A percentile compares a stretch with the other conserved stretches of the same genome.
These are phyloP conservation scores for Colletotrichum spinosum DNA, from an alignment of 2,329 filamentous ascomycete species.

Conservation along the genomic window DNA sequence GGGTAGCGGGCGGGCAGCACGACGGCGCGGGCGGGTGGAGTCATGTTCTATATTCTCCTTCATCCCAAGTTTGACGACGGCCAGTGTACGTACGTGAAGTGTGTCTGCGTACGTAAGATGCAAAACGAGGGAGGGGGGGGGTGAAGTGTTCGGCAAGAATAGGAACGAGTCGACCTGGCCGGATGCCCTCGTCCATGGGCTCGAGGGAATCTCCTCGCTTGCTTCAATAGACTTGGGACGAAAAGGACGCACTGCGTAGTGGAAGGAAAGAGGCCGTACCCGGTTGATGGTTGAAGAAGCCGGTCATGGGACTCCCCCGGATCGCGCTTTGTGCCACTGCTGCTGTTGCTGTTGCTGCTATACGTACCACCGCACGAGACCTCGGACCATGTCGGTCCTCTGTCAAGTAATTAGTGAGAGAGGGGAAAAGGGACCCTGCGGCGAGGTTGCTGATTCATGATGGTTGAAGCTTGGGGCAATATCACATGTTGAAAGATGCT, in stretches of 20 bases:
- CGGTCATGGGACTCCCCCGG: conserved; percentile 9
- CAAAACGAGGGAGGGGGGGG: background rate
- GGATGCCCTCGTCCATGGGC: background rate
- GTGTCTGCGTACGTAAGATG: conserved; percentile 16
- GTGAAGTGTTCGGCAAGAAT: background rate
- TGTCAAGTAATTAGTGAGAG: background rate
- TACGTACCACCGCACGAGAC: conserved; percentile 7
- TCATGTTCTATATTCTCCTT: conserved; percentile 17
- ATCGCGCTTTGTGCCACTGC: background rate
- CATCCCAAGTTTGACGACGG: conserved; percentile 20
- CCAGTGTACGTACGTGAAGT: background rate
- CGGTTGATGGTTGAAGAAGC: background rate
- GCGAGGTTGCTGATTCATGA: conserved; percentile 13
- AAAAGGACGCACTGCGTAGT: background rate
- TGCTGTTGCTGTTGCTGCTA: background rate
- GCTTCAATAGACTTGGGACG: conserved; percentile 18
- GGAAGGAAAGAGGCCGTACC: conserved; percentile 11
- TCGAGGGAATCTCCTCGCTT: background rate
- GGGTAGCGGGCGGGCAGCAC: conserved; percentile 8
- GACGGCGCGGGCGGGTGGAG: conserved; percentile 4
- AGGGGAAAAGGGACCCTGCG: conserved; percentile 11
- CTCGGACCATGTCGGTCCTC: background rate
- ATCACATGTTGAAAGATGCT: conserved; percentile 8
- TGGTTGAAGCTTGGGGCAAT: conserved; percentile 18
- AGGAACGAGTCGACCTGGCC: conserved; percentile 21